phyloP scores from a whole-genome alignment of 129 eudicot species.

The Tagetes patula region DNA sequence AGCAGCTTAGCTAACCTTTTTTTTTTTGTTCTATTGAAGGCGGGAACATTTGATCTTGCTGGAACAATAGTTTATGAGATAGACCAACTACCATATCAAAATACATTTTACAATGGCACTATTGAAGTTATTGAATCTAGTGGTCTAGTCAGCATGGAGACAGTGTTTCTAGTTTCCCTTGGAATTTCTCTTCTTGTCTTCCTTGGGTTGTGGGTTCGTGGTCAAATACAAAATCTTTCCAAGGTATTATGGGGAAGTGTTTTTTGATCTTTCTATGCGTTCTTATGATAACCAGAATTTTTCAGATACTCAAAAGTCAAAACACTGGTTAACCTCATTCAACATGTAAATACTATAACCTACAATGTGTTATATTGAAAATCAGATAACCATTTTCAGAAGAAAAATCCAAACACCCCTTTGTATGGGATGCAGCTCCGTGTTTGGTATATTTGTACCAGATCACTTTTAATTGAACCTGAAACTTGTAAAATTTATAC shows the following conservation, averaged over 20 bases:
- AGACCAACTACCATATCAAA: slow-evolving; percentile 78
- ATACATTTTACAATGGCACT: slow-evolving; percentile 86
- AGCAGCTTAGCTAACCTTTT: neutral
- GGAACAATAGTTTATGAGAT: slow-evolving; percentile 91
- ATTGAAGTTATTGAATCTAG: slow-evolving; percentile 91
- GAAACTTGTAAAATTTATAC: neutral
- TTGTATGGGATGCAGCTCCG: neutral
- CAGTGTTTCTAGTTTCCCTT: slow-evolving; percentile 81
- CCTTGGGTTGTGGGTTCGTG: slow-evolving; percentile 73
- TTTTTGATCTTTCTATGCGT: neutral
- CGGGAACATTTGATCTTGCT: slow-evolving; percentile 93
- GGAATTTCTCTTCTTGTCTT: slow-evolving; percentile 70
- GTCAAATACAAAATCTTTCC: slow-evolving; percentile 71
- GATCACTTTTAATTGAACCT: neutral
- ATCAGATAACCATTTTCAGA: neutral
- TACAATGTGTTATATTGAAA: neutral
- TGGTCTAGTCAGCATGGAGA: slow-evolving; percentile 76
- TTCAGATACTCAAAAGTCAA: neutral
- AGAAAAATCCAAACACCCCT: neutral
- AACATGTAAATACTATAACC: neutral
- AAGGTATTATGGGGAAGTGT: slow-evolving; percentile 52
- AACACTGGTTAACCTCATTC: neutral
- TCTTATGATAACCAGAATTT: neutral
- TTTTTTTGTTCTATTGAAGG: slow-evolving; percentile 35
- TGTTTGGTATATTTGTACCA: neutral